Percentiles rank a stretch among this genome's conserved stretches.
Evolutionary conservation across 1,284 basidiomycete species (phyloP).

Genomic region (Somion occarium): DNA sequence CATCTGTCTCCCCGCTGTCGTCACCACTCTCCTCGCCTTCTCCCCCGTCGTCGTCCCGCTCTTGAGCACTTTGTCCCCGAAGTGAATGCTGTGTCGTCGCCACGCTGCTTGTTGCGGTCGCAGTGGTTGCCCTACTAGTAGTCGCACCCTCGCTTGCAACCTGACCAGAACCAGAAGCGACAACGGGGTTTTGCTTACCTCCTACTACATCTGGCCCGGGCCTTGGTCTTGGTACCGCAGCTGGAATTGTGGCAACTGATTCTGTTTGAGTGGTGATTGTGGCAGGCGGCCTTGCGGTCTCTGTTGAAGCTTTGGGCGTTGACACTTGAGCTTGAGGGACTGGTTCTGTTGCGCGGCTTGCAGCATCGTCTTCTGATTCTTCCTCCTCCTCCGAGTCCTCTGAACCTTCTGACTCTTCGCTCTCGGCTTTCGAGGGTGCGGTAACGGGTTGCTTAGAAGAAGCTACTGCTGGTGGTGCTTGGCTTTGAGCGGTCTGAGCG

Average conservation of each 20-base stretch:
- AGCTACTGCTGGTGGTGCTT: background rate
- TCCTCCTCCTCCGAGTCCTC: slow-evolving; percentile 36
- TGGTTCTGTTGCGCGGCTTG: background rate
- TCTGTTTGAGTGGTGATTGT: background rate
- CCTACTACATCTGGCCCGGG: background rate
- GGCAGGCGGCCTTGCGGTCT: background rate
- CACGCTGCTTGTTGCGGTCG: background rate
- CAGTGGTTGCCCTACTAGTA: background rate
- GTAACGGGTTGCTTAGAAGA: background rate
- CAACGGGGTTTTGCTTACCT: background rate
- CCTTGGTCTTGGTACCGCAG: background rate
- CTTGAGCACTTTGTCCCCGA: background rate
- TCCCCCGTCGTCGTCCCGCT: background rate
- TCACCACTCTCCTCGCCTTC: slow-evolving; percentile 2
- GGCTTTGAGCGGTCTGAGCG: background rate
- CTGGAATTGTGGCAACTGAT: background rate
- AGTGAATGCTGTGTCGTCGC: background rate
- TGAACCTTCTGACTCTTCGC: slow-evolving; percentile 44
- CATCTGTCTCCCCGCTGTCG: slow-evolving; percentile 4
- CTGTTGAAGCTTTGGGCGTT: background rate
- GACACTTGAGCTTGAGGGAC: background rate
- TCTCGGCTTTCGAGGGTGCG: slow-evolving; percentile 25
- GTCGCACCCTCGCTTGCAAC: background rate
- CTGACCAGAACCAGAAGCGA: background rate
- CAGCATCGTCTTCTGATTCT: slow-evolving; percentile 17